Conservation (phyloP, 495 filamentous ascomycete species). For the Daldinia loculata region DNA sequence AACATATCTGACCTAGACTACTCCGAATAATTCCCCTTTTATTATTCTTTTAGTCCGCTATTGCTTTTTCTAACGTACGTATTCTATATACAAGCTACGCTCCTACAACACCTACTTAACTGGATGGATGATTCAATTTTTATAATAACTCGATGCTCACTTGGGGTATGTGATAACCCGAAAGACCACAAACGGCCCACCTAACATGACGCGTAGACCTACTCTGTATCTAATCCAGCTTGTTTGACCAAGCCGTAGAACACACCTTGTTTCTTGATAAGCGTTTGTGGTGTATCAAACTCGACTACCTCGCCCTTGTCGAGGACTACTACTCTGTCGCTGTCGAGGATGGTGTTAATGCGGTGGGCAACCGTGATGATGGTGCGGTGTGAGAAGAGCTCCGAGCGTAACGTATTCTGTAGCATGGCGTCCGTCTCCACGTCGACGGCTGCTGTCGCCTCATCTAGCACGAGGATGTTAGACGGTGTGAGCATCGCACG, state of each 20-base stretch:
- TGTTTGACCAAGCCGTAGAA: conserved; percentile 60
- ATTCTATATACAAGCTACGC: neutral
- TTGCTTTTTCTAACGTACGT: neutral
- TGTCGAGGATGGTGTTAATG: conserved; percentile 96
- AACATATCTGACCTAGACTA: neutral
- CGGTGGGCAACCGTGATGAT: conserved; percentile 98
- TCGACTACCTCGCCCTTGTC: conserved; percentile 58
- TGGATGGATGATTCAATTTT: conserved; percentile 7
- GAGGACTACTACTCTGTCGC: conserved; percentile 88
- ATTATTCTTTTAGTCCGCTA: neutral
- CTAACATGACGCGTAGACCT: conserved; percentile 6
- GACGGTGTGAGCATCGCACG: conserved; percentile 93
- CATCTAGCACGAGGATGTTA: conserved; percentile 96
- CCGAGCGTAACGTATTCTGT: conserved; percentile 68
- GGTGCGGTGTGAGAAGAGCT: conserved; percentile 83
- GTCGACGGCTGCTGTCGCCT: conserved; percentile 97
- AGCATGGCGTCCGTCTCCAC: conserved; percentile 92
- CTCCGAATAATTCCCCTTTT: neutral
- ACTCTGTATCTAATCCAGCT: conserved; percentile 54
- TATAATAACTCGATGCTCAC: conserved; percentile 6
- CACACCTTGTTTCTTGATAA: conserved; percentile 54
- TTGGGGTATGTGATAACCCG: conserved; percentile 18
- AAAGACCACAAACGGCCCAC: conserved; percentile 11
- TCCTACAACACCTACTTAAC: neutral
- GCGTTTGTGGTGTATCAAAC: conserved; percentile 56